Evolutionary conservation across 73 alveolate species (phyloP).

Genomic region (Paramecium sonneborni): DNA sequence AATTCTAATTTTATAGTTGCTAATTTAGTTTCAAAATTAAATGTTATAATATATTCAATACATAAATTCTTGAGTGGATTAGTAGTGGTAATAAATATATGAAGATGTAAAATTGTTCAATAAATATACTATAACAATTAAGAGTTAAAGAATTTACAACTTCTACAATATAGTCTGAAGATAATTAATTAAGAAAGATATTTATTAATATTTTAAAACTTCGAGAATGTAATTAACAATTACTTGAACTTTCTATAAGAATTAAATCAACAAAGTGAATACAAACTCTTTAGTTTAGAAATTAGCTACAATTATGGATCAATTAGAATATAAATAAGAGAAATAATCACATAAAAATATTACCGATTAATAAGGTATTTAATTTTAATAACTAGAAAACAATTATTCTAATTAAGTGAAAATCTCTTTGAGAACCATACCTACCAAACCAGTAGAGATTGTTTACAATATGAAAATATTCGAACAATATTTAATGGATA

Average conservation of each 20-base stretch:
- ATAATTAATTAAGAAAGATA: constrained; percentile 2
- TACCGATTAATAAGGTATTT: neutral
- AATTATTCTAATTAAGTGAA: constrained; percentile 33
- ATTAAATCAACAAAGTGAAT: neutral
- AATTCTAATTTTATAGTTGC: neutral
- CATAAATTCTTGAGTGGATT: neutral
- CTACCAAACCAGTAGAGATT: constrained; percentile 41
- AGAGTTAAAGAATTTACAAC: constrained; percentile 32
- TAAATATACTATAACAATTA: too few species aligned
- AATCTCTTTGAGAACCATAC: constrained; percentile 15
- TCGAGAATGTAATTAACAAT: constrained; percentile 1
- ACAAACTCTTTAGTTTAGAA: neutral
- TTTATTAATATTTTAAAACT: neutral
- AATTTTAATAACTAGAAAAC: neutral
- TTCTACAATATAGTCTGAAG: neutral
- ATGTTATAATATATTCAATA: constrained; percentile 1
- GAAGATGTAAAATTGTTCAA: too few species aligned
- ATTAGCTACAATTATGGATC: neutral
- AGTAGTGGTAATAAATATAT: too few species aligned
- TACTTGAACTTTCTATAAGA: constrained; percentile 25
- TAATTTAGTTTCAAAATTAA: constrained; percentile 10
- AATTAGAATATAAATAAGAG: constrained; percentile 8
- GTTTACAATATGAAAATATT: neutral
- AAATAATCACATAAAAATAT: too few species aligned
- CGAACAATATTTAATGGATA: constrained; percentile 28